phyloP scores from a whole-genome alignment of 306 rosid species.

The Citrullus mucosospermus region DNA sequence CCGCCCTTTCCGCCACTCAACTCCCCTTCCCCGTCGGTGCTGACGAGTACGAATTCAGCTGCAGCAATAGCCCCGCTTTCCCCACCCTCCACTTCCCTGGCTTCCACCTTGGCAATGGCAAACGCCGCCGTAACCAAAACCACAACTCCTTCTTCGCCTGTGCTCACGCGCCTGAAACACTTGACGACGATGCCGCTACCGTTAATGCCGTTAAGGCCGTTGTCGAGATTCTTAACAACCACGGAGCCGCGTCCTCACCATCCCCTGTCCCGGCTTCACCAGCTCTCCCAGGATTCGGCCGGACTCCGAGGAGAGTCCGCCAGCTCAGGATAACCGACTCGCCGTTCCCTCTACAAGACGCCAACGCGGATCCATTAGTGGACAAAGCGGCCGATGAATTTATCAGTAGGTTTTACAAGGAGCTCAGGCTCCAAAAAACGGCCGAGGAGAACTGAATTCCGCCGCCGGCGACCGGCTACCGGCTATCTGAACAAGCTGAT shows the following conservation, averaged over 20 bases:
- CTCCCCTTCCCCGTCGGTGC: slow-evolving; percentile 13
- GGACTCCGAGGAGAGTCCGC: slow-evolving; percentile 43
- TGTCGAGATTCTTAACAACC: slow-evolving; percentile 36
- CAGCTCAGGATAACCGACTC: slow-evolving; percentile 88
- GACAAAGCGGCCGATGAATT: slow-evolving; percentile 8
- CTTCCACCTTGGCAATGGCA: slow-evolving; percentile 22
- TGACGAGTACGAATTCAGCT: slow-evolving; percentile 83
- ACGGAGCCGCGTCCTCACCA: background rate
- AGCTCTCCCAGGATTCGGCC: slow-evolving; percentile 35
- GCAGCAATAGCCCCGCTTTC: slow-evolving; percentile 60
- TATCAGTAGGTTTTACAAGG: slow-evolving; percentile 8
- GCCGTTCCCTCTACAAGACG: slow-evolving; percentile 56
- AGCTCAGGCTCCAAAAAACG: slow-evolving; percentile 28
- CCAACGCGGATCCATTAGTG: slow-evolving; percentile 34
- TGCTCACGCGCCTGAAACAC: slow-evolving; percentile 35
- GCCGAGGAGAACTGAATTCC: background rate
- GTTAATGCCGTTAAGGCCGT: slow-evolving; percentile 29
- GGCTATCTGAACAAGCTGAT: background rate
- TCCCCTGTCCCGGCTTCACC: slow-evolving; percentile 34
- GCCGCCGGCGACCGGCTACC: background rate
- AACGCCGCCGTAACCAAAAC: slow-evolving; percentile 30
- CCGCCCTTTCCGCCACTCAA: background rate
- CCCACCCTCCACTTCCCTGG: slow-evolving; percentile 10
- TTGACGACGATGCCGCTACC: slow-evolving; percentile 35
- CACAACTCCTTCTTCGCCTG: slow-evolving; percentile 30